A percentile compares a stretch with the other conserved stretches of the same genome.
Evolutionary conservation across 2,329 filamentous ascomycete species (phyloP).

Genomic region (Colletotrichum karsti): DNA sequence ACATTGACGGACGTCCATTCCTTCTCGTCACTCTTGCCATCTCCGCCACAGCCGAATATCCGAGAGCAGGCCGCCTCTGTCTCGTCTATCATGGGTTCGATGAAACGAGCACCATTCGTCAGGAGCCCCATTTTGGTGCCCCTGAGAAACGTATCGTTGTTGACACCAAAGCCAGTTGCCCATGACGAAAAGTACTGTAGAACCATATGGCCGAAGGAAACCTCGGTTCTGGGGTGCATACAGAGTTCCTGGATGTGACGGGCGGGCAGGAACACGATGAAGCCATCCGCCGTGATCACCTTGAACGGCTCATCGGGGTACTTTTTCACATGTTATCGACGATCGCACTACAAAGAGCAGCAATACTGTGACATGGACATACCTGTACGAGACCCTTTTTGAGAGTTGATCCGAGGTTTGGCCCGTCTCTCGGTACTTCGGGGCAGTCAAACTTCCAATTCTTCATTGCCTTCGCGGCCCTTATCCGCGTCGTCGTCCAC

Average conservation of each 20-base stretch:
- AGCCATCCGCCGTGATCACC: constrained; percentile 1
- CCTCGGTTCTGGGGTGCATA: constrained; percentile 1
- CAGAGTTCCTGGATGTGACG: constrained; percentile 10
- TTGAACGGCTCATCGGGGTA: constrained; percentile 8
- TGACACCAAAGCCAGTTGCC: constrained; percentile 2
- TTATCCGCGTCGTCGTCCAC: neutral
- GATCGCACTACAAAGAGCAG: neutral
- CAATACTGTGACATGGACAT: neutral
- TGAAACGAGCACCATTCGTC: neutral
- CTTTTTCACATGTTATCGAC: constrained; percentile 1
- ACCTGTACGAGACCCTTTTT: constrained; percentile 2
- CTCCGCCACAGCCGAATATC: neutral
- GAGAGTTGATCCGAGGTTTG: neutral
- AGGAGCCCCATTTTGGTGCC: constrained; percentile 3
- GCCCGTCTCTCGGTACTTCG: constrained; percentile 1
- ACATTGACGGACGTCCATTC: constrained; percentile 2
- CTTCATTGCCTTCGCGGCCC: neutral
- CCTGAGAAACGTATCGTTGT: neutral
- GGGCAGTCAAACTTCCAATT: constrained; percentile 3
- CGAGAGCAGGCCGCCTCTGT: neutral
- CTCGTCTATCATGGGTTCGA: constrained; percentile 6
- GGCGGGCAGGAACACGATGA: neutral
- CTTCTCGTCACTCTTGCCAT: neutral
- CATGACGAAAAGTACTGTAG: constrained; percentile 4
- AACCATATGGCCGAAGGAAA: constrained; percentile 7